Evolutionary conservation across 805 yeast species (phyloP).

Genomic region (Cyberlindnera mycetangii): DNA sequence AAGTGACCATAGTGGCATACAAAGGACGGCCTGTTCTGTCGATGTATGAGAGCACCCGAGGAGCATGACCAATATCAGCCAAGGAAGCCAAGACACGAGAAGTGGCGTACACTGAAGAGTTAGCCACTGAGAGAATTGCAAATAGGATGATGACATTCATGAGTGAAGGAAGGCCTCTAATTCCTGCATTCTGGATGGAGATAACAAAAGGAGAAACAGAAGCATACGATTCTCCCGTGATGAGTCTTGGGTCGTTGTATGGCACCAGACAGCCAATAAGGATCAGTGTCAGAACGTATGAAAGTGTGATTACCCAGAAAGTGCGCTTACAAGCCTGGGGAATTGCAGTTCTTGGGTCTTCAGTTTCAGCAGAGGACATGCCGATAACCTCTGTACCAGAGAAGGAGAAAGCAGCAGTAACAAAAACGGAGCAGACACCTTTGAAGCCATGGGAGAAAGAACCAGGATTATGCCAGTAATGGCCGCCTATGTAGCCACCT

Average conservation of each 20-base stretch:
- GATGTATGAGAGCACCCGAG: constrained; percentile 53
- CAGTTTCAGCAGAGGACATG: constrained; percentile 73
- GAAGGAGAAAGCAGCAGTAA: constrained; percentile 73
- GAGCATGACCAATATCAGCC: constrained; percentile 62
- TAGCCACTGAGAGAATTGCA: constrained; percentile 68
- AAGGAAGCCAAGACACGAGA: constrained; percentile 65
- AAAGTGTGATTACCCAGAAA: constrained; percentile 71
- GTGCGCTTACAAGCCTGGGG: constrained; percentile 79
- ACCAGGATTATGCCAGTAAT: constrained; percentile 52
- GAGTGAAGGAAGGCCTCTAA: constrained; percentile 59
- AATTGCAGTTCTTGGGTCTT: constrained; percentile 59
- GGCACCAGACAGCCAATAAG: constrained; percentile 70
- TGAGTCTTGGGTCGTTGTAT: constrained; percentile 45
- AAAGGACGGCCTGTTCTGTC: constrained; percentile 70
- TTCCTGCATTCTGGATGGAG: constrained; percentile 63
- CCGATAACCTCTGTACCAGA: constrained; percentile 73
- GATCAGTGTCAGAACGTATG: constrained; percentile 56
- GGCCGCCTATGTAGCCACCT: constrained; percentile 46
- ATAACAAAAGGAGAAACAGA: constrained; percentile 77
- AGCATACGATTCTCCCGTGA: constrained; percentile 49
- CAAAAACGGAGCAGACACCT: constrained; percentile 68
- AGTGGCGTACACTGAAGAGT: constrained; percentile 66
- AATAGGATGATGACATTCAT: constrained; percentile 67
- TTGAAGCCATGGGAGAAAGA: constrained; percentile 53
- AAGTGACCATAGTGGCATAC: constrained; percentile 48